Base-by-base conservation (phyloP, 305 asterid species). In the Fraxinus sp. region DNA sequence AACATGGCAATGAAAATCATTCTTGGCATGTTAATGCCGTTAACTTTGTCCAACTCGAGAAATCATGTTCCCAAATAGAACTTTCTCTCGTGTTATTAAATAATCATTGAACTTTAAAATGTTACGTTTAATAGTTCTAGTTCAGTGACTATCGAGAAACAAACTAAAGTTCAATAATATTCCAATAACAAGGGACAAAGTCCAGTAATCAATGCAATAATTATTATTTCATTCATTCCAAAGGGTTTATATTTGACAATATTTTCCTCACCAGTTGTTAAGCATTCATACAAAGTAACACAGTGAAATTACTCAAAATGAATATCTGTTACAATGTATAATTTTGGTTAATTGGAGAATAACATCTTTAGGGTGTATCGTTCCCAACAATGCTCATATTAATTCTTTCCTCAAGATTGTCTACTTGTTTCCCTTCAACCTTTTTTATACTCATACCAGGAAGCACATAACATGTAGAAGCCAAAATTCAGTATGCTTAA, bases 381-480 rank as follows among this genome's bases (percentile, higher is more conserved):
- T 55, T 79, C 79, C 75, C 81, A 41, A 16, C 82, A 82, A 88
- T 24, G 75, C 86, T 82, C 71, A 79, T 80, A 36, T 87, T 88
- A 64, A 82, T 79, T 52, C 89, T 86, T 66, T 82, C 88, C 79
- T 85, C 88, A 5, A 82, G 82, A 64, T 35, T 57, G 8, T 82
- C 87, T 35, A 59, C 82, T 72, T 79, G 82, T 84, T 84, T 79
- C 80, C 84, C 83, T 20, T 86, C 87, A 59, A 90, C 82, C 80
- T 85, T 88, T 28, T 86, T 93, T 91, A 83, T 87, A 86, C 87
- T 87, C 91, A 11, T 92, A 93, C 94, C 97, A 91, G 10, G 93
- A 88, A 1, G 94, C 89, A 80, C 96, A 90, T 49, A 89, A 24
- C 80, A 91, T 77, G 72, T 91, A 91, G 7, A 86, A 80, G 4